A percentile compares a stretch with the other conserved stretches of the same genome.
Conservation (phyloP, 257 asterid species). For the Scutellaria baicalensis region DNA sequence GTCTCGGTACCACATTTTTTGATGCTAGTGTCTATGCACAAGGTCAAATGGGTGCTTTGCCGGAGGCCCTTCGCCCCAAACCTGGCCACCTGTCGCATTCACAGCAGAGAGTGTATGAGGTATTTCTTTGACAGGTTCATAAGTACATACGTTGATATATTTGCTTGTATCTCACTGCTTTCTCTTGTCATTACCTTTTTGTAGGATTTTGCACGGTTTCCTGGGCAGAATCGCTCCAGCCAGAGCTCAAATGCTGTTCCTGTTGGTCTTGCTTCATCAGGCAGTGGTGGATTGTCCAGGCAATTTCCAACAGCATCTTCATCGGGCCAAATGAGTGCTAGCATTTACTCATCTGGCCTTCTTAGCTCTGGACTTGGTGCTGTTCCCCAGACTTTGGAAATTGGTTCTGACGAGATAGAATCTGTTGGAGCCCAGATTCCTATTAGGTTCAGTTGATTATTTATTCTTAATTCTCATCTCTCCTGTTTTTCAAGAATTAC, state of each 20-base stretch:
- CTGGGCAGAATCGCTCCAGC: slow-evolving; percentile 84
- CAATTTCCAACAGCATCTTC: slow-evolving; percentile 45
- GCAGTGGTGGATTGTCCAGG: slow-evolving; percentile 46
- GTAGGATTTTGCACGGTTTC: slow-evolving; percentile 96
- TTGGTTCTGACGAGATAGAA: slow-evolving; percentile 53
- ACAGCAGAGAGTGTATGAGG: slow-evolving; percentile 98
- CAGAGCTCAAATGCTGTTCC: slow-evolving; percentile 66
- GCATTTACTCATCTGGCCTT: slow-evolving; percentile 47
- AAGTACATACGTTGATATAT: not conserved
- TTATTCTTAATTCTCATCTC: not conserved
- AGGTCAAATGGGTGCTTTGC: slow-evolving; percentile 68
- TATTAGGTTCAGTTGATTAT: slow-evolving; percentile 37
- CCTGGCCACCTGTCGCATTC: slow-evolving; percentile 88
- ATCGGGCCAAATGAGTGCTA: slow-evolving; percentile 52
- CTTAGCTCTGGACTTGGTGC: slow-evolving; percentile 49
- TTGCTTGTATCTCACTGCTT: slow-evolving; percentile 7
- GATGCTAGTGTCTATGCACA: slow-evolving; percentile 65
- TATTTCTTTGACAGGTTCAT: slow-evolving; percentile 17
- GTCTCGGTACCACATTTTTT: slow-evolving; percentile 58
- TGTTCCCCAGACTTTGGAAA: slow-evolving; percentile 52
- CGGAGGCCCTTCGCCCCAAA: slow-evolving; percentile 95
- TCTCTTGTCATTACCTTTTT: not conserved
- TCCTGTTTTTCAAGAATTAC: not conserved
- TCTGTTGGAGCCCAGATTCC: slow-evolving; percentile 46
- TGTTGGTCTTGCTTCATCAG: slow-evolving; percentile 53